Conservation (phyloP, 2,329 filamentous ascomycete species). For the Diaporthe destruens region DNA sequence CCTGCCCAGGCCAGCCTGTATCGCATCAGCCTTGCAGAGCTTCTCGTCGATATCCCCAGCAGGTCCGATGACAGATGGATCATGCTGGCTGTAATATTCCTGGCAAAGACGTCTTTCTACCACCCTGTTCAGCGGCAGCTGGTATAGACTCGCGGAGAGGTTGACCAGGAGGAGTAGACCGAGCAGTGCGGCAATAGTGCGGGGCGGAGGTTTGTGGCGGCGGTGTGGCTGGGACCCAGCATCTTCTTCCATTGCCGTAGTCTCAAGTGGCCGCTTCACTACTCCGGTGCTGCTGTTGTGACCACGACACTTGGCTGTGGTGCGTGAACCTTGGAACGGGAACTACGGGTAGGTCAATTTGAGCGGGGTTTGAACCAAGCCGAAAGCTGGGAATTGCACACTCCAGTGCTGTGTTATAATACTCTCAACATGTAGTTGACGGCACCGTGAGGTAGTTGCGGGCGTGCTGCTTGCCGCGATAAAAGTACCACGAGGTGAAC, state of each 20-base stretch:
- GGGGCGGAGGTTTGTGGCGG: neutral
- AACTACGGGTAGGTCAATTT: neutral
- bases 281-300: neutral
- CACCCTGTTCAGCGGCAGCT: constrained; percentile 60
- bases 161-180: constrained; percentile 60
- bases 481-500: no score
- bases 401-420: neutral
- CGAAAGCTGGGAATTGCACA: neutral
- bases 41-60: constrained; percentile 61
- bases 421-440: neutral
- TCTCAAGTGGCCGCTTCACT: neutral
- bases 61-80: constrained; percentile 52
- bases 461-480: neutral
- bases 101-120: constrained; percentile 63
- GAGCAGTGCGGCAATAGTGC: constrained; percentile 51
- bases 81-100: constrained; percentile 59
- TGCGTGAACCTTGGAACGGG: no score
- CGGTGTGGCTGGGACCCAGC: neutral
- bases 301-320: neutral
- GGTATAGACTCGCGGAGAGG: constrained; percentile 61
- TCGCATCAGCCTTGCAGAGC: constrained; percentile 65
- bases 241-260: neutral
- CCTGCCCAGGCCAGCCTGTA: constrained; percentile 65
- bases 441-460: no score
- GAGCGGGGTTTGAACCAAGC: neutral